Evolutionary conservation across 1,284 basidiomycete genomes (phyloP), one percentile per base, ranked within the genome.

Genomic region (Papiliotrema nemorosa): DNA sequence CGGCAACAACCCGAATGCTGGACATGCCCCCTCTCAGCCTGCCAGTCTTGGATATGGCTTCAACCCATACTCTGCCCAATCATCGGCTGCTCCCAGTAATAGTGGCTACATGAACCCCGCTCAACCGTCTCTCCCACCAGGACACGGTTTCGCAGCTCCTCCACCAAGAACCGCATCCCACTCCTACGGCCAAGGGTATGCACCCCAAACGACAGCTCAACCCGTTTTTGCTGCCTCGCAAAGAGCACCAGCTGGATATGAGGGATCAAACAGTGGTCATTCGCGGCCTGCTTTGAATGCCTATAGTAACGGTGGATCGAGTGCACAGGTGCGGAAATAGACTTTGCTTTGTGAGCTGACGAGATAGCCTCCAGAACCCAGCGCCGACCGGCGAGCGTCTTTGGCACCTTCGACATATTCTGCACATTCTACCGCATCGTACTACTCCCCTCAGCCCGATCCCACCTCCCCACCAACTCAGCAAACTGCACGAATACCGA

Each of bases 401-500:
- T 38, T 64, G 14, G 63, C 63, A 2, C 60, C 59, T 5, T 69
- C 66, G 6, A 64, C 54, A 5, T 62, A 66, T 39, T 66, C 66
- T 5, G 54, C 13, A 2, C 47, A 54, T 21, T 54, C 63, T 3
- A 54, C 61, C 5, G 52, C 58, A 13, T 59, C 62, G 1, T 60
- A 44, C 34, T 67, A 64, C 33, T 59, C 60, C 14, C 65, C 63
- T n/a, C 63, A 60, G 38, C 60, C 59, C 27, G 52, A 62, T 47
- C 25, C 53, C 10, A 45, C 54, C 3, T 59, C 63, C 2, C 63
- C 63, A 10, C 50, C 59, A 31, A 49, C 54, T 27, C 62, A 52
- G 20, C 40, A 48, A 1, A 47, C 52, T 6, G 45, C 44, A 16
- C 58, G 62, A n/a, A 31, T 62, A 20, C 58, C 62, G 6, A 58